phyloP scores from a whole-genome alignment of 2,329 filamentous ascomycete genomes.

The Xylariales sp. region DNA sequence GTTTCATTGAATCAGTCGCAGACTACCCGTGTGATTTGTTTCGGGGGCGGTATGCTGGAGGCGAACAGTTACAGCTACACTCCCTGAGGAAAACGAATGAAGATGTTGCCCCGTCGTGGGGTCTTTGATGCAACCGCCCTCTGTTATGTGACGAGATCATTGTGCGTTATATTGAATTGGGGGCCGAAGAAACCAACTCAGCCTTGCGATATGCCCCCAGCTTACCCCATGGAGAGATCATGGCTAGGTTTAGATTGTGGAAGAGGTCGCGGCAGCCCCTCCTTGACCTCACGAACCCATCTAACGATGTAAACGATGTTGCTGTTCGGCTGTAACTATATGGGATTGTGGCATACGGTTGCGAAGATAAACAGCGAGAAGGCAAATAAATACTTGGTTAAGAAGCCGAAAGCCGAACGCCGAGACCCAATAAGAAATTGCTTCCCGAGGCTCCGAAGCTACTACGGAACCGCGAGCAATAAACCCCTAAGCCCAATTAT shows the following conservation, averaged over 20 bases:
- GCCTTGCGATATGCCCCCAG: neutral
- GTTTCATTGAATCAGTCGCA: neutral
- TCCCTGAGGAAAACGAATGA: neutral
- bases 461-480: neutral
- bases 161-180: neutral
- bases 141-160: neutral
- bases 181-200: neutral
- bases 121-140: neutral
- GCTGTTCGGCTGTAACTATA: neutral
- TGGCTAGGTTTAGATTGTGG: neutral
- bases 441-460: neutral
- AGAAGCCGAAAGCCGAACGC: slow-evolving; percentile 26
- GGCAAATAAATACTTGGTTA: neutral
- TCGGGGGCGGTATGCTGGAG: neutral
- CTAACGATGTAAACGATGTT: neutral
- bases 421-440: slow-evolving; percentile 8
- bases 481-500: neutral
- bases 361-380: neutral
- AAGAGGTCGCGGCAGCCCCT: neutral
- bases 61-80: neutral
- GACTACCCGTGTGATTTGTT: neutral
- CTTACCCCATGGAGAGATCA: neutral
- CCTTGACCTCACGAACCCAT: neutral
- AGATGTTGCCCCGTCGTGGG: neutral
- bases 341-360: neutral